Percentiles rank a stretch among this genome's conserved stretches.
phyloP scores from a whole-genome alignment of 2,329 filamentous ascomycete genomes.

The Pseudogymnoascus sp. region DNA sequence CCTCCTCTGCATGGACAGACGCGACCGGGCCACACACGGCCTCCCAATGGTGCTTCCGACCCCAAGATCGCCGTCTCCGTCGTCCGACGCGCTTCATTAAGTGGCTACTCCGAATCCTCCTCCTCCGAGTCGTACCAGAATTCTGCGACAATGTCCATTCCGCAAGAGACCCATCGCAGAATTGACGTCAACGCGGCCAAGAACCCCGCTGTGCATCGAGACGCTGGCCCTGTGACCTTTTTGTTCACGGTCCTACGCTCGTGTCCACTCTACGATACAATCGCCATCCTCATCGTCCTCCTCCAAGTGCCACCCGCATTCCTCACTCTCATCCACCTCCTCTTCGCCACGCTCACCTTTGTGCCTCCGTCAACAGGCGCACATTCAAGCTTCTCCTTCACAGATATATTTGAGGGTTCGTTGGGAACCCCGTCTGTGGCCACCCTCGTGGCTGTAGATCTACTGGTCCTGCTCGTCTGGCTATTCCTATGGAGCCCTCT shows the following conservation, averaged over 20 bases:
- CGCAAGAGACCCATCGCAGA: conserved; percentile 47
- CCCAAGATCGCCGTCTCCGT: conserved; percentile 26
- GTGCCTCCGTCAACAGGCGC: conserved; percentile 75
- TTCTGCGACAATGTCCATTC: conserved; percentile 32
- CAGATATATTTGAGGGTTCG: conserved; percentile 84
- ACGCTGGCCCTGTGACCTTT: conserved; percentile 64
- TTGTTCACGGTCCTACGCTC: conserved; percentile 80
- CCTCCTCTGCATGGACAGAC: conserved; percentile 32
- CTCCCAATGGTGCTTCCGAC: conserved; percentile 22
- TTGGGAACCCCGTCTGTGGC: conserved; percentile 78
- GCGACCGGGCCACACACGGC: conserved; percentile 15
- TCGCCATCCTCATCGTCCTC: conserved; percentile 91
- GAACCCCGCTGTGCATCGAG: conserved; percentile 58
- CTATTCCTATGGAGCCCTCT: conserved; percentile 79
- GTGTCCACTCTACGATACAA: conserved; percentile 86
- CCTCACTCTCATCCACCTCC: conserved; percentile 78
- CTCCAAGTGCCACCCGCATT: conserved; percentile 85
- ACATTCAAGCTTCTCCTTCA: conserved; percentile 61
- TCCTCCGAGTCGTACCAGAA: conserved; percentile 40
- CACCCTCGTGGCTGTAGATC: conserved; percentile 76
- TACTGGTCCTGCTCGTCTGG: conserved; percentile 76
- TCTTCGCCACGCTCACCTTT: conserved; percentile 89
- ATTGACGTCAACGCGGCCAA: conserved; percentile 64
- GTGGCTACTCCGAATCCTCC: conserved; percentile 46
- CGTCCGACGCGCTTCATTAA: conserved; percentile 41